These are phyloP conservation scores for Termitomyces sp. DNA, from an alignment of 768 basidiomycete species.

Conservation along the genomic window DNA sequence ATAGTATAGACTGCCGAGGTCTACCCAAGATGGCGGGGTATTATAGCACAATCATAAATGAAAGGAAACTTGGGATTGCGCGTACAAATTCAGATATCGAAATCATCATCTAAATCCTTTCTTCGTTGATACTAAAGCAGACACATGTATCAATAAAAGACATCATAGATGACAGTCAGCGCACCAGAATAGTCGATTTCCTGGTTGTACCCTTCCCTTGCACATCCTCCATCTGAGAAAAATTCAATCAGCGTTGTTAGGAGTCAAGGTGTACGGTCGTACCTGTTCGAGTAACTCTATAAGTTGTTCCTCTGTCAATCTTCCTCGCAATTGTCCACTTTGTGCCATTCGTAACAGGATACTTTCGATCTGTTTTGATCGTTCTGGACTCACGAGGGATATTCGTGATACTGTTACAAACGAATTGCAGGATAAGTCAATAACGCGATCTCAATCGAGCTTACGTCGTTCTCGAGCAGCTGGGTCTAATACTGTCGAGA, in stretches of 20 bases:
- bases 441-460: slow-evolving; percentile 16
- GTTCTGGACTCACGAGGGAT: slow-evolving; percentile 76
- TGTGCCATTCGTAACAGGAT: slow-evolving; percentile 82
- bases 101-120: slow-evolving; percentile 63
- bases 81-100: slow-evolving; percentile 38
- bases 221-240: slow-evolving; percentile 47
- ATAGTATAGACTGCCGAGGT: not conserved
- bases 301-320: slow-evolving; percentile 75
- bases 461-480: slow-evolving; percentile 79
- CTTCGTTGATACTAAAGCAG: slow-evolving; percentile 53
- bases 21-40: not conserved
- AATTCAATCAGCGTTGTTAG: slow-evolving; percentile 19
- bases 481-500: slow-evolving; percentile 72
- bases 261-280: slow-evolving; percentile 7
- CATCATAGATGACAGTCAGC: slow-evolving; percentile 14
- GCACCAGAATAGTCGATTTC: slow-evolving; percentile 58
- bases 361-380: slow-evolving; percentile 75
- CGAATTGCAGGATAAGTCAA: slow-evolving; percentile 1
- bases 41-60: not conserved
- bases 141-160: slow-evolving; percentile 2
- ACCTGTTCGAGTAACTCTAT: slow-evolving; percentile 88
- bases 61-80: not conserved
- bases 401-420: slow-evolving; percentile 73
- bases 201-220: slow-evolving; percentile 42
- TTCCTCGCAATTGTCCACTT: slow-evolving; percentile 71